Conservation (phyloP, 345 rosid genomes). For the Citrus medica region DNA sequence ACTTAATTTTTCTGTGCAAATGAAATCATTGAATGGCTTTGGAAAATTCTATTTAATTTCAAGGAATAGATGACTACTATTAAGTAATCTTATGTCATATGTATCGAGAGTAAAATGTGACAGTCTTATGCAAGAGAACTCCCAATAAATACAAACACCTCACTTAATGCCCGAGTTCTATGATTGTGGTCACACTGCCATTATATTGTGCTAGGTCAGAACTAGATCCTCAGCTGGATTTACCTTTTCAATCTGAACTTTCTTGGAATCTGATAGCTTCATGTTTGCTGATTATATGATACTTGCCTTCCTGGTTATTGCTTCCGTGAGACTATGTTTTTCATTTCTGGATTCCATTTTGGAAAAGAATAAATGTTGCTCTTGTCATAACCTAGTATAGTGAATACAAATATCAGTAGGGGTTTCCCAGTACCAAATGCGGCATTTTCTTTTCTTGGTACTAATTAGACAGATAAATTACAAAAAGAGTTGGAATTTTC, state of each 20-base stretch:
- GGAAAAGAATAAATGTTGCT: not conserved
- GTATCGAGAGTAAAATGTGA: not conserved
- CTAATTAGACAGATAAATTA: not conserved
- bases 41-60: slow-evolving; percentile 2
- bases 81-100: not conserved
- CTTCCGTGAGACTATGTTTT: not conserved
- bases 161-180: not conserved
- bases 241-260: not conserved
- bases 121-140: not conserved
- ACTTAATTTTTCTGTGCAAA: not conserved
- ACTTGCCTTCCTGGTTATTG: not conserved
- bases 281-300: not conserved
- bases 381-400: not conserved
- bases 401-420: not conserved
- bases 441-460: not conserved
- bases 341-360: not conserved
- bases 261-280: not conserved
- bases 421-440: not conserved
- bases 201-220: not conserved
- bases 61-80: not conserved
- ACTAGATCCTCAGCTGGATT: not conserved
- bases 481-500: not conserved
- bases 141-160: no score
- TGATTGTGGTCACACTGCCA: not conserved
- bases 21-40: not conserved